Evolutionary conservation across 108 stramenopile species (phyloP).

Genomic region (Fistulifera pelliculosa): DNA sequence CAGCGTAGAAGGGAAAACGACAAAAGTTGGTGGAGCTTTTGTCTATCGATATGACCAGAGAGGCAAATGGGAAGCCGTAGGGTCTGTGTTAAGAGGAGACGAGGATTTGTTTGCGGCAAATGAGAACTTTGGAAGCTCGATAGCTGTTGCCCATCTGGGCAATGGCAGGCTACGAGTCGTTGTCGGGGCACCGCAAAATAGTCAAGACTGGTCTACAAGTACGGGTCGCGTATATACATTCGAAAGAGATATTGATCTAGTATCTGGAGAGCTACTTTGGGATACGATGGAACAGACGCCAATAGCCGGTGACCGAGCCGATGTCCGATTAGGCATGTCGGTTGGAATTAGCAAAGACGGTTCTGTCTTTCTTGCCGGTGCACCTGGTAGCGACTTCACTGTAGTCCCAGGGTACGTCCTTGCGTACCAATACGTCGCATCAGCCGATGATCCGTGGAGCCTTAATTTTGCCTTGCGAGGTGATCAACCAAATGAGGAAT

Average conservation of each 20-base stretch:
- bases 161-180: neutral
- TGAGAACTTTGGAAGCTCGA: neutral
- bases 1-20: neutral
- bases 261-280: too few species aligned
- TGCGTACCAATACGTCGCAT: neutral
- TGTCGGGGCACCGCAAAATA: neutral
- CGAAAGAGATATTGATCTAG: neutral
- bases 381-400: neutral
- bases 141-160: neutral
- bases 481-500: neutral
- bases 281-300: neutral
- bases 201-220: neutral
- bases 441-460: neutral
- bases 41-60: neutral
- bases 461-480: conserved; percentile 1
- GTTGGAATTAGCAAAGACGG: neutral
- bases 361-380: neutral
- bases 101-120: neutral
- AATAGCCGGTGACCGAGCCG: too few species aligned
- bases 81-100: neutral
- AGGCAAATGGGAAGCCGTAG: neutral
- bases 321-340: neutral
- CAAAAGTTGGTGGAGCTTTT: neutral
- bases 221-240: conserved; percentile 1
- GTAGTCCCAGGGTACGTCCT: neutral